Percentiles rank a stretch among this genome's conserved stretches.
Conservation (phyloP, 306 rosid genomes). For the Gleditsia sinensis region DNA sequence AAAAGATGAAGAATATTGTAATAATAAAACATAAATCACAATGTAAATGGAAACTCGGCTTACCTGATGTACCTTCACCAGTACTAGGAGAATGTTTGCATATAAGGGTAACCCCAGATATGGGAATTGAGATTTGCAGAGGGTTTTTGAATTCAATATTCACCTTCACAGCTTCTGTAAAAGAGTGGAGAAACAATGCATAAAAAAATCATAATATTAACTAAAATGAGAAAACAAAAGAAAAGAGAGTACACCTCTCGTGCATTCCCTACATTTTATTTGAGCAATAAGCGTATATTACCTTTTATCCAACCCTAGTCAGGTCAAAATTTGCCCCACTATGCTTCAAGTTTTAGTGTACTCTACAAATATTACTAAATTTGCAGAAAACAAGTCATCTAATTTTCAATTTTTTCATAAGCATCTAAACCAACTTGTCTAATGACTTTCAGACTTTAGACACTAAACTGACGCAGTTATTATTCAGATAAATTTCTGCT, state of each 20-base stretch:
- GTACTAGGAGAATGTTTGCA: slow-evolving; percentile 68
- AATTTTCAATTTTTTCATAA: not conserved
- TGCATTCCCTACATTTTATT: not conserved
- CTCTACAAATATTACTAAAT: slow-evolving; percentile 1
- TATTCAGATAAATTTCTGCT: not conserved
- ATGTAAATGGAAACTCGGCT: slow-evolving; percentile 30
- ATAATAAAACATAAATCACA: slow-evolving; percentile 23
- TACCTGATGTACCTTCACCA: slow-evolving; percentile 59
- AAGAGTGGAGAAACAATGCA: slow-evolving; percentile 35
- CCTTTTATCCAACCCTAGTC: not conserved
- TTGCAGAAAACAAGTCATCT: slow-evolving; percentile 13
- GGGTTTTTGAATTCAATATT: slow-evolving; percentile 85
- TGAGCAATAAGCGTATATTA: not conserved
- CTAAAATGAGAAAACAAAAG: not conserved
- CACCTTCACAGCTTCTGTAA: slow-evolving; percentile 85
- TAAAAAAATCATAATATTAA: slow-evolving; percentile 6
- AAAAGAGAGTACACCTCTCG: not conserved
- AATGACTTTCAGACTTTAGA: not conserved
- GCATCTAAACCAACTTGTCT: not conserved
- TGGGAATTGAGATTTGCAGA: slow-evolving; percentile 74
- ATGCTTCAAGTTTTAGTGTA: slow-evolving; percentile 11
- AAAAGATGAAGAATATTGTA: slow-evolving; percentile 13
- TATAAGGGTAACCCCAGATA: slow-evolving; percentile 72
- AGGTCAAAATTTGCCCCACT: slow-evolving; percentile 21
- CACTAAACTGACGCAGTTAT: not conserved